Percentiles rank a stretch among this genome's conserved stretches.
These are phyloP conservation scores for Leccinum subtestaceum DNA, from an alignment of 768 basidiomycete genomes.

Conservation along the genomic window DNA sequence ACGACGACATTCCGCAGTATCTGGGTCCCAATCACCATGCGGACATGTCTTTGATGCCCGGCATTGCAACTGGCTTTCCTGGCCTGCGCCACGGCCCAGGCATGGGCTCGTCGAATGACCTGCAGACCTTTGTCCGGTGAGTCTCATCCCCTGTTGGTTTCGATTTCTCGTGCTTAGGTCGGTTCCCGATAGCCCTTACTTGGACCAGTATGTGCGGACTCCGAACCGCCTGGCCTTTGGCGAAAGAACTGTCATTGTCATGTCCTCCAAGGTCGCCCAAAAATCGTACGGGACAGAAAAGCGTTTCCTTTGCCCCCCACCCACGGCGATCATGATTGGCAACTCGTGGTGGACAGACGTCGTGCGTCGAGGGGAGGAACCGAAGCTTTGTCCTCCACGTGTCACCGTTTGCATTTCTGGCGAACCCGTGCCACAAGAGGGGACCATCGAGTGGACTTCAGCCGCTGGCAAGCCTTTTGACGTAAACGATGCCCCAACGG, in stretches of 20 bases:
- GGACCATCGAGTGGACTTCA: constrained; percentile 83
- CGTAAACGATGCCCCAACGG: constrained; percentile 70
- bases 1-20: constrained; percentile 61
- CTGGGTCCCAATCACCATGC: constrained; percentile 48
- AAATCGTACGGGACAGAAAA: constrained; percentile 97
- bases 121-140: constrained; percentile 80
- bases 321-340: constrained; percentile 91
- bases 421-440: constrained; percentile 82
- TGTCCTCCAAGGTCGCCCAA: constrained; percentile 98
- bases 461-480: constrained; percentile 84
- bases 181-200: constrained; percentile 54
- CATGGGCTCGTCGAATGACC: constrained; percentile 63
- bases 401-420: constrained; percentile 92
- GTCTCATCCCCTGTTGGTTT: constrained; percentile 22
- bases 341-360: constrained; percentile 93
- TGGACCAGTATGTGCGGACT: constrained; percentile 83
- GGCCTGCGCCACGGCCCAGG: constrained; percentile 61
- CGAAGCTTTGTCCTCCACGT: constrained; percentile 71
- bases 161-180: constrained; percentile 15
- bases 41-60: constrained; percentile 61
- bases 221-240: constrained; percentile 86
- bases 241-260: constrained; percentile 91
- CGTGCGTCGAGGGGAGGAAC: constrained; percentile 68
- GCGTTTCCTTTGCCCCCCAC: constrained; percentile 90
- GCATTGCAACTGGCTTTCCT: constrained; percentile 59